These are phyloP conservation scores for Pyrenula massariospora DNA, from an alignment of 495 filamentous ascomycete species.

Conservation along the genomic window DNA sequence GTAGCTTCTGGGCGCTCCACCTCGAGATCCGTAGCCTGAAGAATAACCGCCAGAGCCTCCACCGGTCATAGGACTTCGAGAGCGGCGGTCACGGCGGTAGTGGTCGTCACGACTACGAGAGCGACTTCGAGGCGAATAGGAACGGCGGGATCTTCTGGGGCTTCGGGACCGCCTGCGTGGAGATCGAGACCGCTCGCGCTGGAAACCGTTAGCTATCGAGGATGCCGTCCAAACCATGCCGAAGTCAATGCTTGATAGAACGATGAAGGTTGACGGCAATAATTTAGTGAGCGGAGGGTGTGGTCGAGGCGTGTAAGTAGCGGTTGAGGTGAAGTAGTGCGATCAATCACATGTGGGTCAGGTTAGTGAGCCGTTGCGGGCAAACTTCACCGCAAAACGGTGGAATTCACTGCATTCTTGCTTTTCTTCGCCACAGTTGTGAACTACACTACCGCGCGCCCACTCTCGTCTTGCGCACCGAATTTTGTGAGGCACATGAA, in stretches of 20 bases:
- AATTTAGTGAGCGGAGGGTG: background rate
- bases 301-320: background rate
- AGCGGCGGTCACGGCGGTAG: constrained; percentile 67
- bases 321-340: background rate
- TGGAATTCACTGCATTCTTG: background rate
- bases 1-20: constrained; percentile 57
- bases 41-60: constrained; percentile 52
- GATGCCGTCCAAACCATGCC: background rate
- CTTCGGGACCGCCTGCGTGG: constrained; percentile 80
- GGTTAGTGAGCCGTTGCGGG: background rate
- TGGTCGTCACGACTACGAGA: constrained; percentile 86
- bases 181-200: constrained; percentile 94
- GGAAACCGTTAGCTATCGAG: constrained; percentile 25
- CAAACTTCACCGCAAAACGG: background rate
- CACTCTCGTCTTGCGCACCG: background rate
- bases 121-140: constrained; percentile 86
- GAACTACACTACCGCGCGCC: background rate
- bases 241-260: background rate
- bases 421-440: background rate
- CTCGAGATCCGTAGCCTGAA: constrained; percentile 45
- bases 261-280: background rate
- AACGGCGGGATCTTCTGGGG: constrained; percentile 64
- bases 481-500: background rate
- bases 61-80: constrained; percentile 73
- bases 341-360: background rate